Base-by-base conservation (phyloP, 345 rosid genomes). In the Eucalyptus curtisii region DNA sequence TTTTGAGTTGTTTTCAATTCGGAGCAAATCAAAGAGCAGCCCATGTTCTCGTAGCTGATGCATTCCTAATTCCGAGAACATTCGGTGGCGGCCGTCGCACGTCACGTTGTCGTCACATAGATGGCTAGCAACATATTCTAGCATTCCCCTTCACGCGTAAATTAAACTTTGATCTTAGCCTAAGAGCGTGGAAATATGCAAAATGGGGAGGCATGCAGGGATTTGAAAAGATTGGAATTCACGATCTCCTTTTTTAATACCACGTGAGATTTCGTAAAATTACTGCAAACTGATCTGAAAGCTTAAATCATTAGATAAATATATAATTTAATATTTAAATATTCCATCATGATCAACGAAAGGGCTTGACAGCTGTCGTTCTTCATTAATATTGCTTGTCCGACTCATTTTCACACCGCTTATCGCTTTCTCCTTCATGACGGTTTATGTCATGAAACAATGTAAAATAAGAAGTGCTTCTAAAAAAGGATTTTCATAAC, bases 241-340 rank as follows among this genome's bases (percentile, higher is more conserved):
- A 52, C 20, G 25, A 52, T 52, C 25, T 52, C 10, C 0, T 19
- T 1, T 52, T 52, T 52, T 52, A 52, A 19, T 19, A 3, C 7
- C 2, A 19, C 25, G 4, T 20, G 25, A 2, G 8, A 52, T 20
- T 20, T 52, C 2, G 2, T 52, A 5, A 52, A 52, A 52, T 52
- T 52, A 52, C 4, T 20, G 2, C 10, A 7, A 52, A 52, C 5
- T 52, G 1, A 20, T 52, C 0, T 52, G 0, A 52, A 19, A 20
- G 0, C 57, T 52, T 20, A 52, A 52, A 52, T 52, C 7, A 52
- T 52, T 20, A 52, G 10, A 20, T 20, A 20, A 3, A 52, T 52
- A 20, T 8, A 20, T 52, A 52, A 52, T 52, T 52, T 52, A 52
- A 7, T 52, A 52, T 7, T 20, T 52, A 52, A 52, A 52, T 52